These are phyloP conservation scores for Talaromyces albobiverticillius DNA, from an alignment of 2,329 filamentous ascomycete species.

Conservation along the genomic window DNA sequence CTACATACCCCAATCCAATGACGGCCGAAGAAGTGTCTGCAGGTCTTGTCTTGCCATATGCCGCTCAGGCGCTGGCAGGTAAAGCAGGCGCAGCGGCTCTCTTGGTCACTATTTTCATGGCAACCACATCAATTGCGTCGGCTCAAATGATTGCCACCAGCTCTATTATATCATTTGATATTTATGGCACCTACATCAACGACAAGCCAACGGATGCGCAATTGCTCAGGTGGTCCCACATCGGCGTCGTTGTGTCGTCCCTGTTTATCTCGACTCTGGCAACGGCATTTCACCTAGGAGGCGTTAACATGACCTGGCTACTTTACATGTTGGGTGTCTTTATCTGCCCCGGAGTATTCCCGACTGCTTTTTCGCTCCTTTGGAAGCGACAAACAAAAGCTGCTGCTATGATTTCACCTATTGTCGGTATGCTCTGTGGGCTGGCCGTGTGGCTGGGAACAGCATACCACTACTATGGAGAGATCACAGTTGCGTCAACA, in stretches of 20 bases:
- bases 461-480: constrained; percentile 38
- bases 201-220: constrained; percentile 43
- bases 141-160: constrained; percentile 53
- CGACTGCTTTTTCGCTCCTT: constrained; percentile 43
- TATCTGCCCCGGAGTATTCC: constrained; percentile 45
- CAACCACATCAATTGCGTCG: constrained; percentile 49
- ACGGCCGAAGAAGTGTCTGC: constrained; percentile 41
- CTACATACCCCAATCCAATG: constrained; percentile 42
- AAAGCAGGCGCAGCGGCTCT: constrained; percentile 42
- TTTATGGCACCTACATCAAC: constrained; percentile 53
- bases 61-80: constrained; percentile 44
- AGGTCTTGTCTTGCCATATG: constrained; percentile 50
- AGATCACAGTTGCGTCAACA: constrained; percentile 42
- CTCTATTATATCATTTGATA: constrained; percentile 50
- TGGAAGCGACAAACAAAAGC: constrained; percentile 47
- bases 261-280: constrained; percentile 50
- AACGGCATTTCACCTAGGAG: constrained; percentile 48
- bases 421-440: constrained; percentile 43
- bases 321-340: constrained; percentile 43
- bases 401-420: constrained; percentile 38
- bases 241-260: constrained; percentile 48
- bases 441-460: constrained; percentile 46
- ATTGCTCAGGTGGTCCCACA: constrained; percentile 45
- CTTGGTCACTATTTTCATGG: constrained; percentile 52
- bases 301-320: constrained; percentile 50